These are phyloP conservation scores for Geotrichum europaeum DNA, from an alignment of 1,139 yeast species.

Conservation along the genomic window DNA sequence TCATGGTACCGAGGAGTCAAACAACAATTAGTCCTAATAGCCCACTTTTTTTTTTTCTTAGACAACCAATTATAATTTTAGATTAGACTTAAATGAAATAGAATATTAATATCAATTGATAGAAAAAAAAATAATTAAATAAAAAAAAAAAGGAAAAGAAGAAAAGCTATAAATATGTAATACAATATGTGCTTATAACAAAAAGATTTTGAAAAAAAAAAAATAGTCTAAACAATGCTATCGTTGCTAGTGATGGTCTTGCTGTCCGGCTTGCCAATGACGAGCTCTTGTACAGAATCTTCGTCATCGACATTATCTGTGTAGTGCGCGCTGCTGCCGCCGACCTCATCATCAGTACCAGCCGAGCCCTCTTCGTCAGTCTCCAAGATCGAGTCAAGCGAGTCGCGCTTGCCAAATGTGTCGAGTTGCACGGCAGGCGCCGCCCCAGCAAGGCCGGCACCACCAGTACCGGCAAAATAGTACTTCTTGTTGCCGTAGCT, in stretches of 20 bases:
- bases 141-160: no score
- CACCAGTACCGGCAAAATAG: neutral
- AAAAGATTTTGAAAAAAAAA: no score
- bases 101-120: no score
- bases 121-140: no score
- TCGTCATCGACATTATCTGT: neutral
- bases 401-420: slow-evolving; percentile 4
- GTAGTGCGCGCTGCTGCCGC: neutral
- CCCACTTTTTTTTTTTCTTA: no score
- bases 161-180: neutral
- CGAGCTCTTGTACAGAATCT: slow-evolving; percentile 1
- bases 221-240: neutral
- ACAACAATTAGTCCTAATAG: neutral
- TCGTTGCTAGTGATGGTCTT: neutral
- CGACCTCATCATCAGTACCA: neutral
- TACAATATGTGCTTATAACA: neutral
- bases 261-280: neutral
- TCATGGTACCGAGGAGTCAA: neutral
- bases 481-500: neutral
- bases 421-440: slow-evolving; percentile 1
- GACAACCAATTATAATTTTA: no score
- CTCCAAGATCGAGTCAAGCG: slow-evolving; percentile 9
- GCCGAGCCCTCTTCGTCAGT: slow-evolving; percentile 4
- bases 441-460: neutral
- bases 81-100: no score